A percentile compares a stretch with the other conserved stretches of the same genome.
These are phyloP conservation scores for Zychaea mexicana DNA, from an alignment of 371 early-diverging fungal genomes.

Conservation along the genomic window DNA sequence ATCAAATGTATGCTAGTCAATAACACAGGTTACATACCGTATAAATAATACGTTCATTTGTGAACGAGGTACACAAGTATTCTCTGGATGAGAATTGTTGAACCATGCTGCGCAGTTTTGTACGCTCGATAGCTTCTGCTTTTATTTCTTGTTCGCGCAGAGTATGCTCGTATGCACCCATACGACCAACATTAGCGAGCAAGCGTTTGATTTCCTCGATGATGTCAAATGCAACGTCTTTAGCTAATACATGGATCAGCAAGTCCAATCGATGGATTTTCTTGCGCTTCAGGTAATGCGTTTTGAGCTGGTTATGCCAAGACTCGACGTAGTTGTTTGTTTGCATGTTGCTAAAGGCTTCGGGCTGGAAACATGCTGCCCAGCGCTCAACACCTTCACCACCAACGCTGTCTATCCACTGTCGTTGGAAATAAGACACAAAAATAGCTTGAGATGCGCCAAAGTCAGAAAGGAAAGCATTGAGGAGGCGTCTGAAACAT, in stretches of 20 bases:
- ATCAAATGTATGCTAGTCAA: too few species aligned
- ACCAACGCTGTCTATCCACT: neutral
- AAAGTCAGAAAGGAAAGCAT: neutral
- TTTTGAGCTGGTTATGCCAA: conserved; percentile 8
- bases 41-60: too few species aligned
- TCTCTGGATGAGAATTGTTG: too few species aligned
- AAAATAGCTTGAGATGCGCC: neutral
- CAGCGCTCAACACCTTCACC: neutral
- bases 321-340: too few species aligned
- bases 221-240: conserved; percentile 4
- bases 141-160: neutral
- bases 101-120: too few species aligned
- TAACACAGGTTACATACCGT: too few species aligned
- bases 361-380: conserved; percentile 1
- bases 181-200: neutral
- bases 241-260: neutral
- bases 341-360: conserved; percentile 8
- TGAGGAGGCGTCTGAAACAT: neutral
- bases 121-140: neutral
- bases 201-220: neutral
- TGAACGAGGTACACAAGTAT: too few species aligned
- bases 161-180: neutral
- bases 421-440: neutral
- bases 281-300: neutral
- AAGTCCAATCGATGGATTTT: neutral